Conservation (phyloP, 2,329 filamentous ascomycete species). For the Ophiognomonia clavigignenti-juglandacearum region DNA sequence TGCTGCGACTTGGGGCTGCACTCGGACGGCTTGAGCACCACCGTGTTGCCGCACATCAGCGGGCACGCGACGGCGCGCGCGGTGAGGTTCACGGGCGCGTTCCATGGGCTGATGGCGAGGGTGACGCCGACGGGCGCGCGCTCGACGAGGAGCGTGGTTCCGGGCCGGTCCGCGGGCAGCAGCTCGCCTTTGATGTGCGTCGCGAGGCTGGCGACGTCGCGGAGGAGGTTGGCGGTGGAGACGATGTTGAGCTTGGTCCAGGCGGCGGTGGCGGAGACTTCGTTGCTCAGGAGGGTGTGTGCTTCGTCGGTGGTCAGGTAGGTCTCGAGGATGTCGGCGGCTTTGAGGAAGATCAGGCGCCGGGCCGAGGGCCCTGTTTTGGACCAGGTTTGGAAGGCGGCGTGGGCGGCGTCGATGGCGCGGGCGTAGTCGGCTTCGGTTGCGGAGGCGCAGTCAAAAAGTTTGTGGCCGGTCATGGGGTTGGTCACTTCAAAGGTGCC, state of each 20-base stretch:
- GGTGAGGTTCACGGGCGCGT: conserved; percentile 26
- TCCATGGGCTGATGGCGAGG: conserved; percentile 67
- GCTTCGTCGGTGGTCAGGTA: conserved; percentile 39
- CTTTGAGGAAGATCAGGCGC: conserved; percentile 57
- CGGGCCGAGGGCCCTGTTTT: conserved; percentile 50
- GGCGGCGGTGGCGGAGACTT: conserved; percentile 26
- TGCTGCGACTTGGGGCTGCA: conserved; percentile 52
- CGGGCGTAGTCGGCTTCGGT: conserved; percentile 47
- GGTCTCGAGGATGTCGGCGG: conserved; percentile 52
- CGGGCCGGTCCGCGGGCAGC: conserved; percentile 34
- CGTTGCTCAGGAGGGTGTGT: conserved; percentile 21
- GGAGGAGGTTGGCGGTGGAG: conserved; percentile 30
- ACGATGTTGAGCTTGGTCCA: conserved; percentile 33
- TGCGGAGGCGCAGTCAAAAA: conserved; percentile 51
- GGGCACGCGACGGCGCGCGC: conserved; percentile 40
- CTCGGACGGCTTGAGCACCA: conserved; percentile 61
- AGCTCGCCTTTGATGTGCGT: conserved; percentile 31
- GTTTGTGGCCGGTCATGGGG: conserved; percentile 36
- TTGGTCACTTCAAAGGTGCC: conserved; percentile 24
- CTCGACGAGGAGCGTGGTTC: conserved; percentile 53
- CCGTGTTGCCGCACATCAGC: conserved; percentile 52
- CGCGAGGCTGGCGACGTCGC: conserved; percentile 36
- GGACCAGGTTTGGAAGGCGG: conserved; percentile 59
- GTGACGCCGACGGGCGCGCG: conserved; percentile 67
- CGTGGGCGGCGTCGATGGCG: conserved; percentile 43